Percentiles rank a stretch among this genome's conserved stretches.
phyloP scores from a whole-genome alignment of 768 basidiomycete genomes.

The Tephrocybe sp. region DNA sequence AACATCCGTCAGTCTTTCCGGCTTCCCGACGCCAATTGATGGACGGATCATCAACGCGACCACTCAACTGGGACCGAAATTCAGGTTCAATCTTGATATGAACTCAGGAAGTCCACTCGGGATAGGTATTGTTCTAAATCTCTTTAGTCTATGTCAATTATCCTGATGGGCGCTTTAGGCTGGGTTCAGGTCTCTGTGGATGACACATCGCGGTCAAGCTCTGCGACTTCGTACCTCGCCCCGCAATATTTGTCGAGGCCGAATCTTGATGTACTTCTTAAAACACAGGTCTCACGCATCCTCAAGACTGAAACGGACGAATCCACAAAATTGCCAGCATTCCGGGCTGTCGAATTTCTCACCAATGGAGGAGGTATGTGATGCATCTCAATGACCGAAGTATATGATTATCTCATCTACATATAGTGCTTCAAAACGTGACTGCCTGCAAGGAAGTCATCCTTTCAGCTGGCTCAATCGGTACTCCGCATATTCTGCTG shows the following conservation, averaged over 20 bases:
- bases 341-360: too few relatives aligned
- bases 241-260: constrained; percentile 13
- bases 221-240: too few relatives aligned
- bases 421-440: constrained; percentile 8
- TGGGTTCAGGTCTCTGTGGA: constrained; percentile 8
- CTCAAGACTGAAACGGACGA: constrained; percentile 8
- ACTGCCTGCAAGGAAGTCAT: constrained; percentile 28
- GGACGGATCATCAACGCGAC: constrained; percentile 27
- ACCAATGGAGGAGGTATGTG: neutral
- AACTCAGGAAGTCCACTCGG: constrained; percentile 19
- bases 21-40: too few relatives aligned
- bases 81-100: too few relatives aligned
- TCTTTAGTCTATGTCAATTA: neutral
- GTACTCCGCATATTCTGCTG: too few relatives aligned
- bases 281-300: constrained; percentile 10
- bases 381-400: too few relatives aligned
- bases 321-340: neutral
- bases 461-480: constrained; percentile 29
- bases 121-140: constrained; percentile 17
- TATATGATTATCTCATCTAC: neutral
- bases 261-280: too few relatives aligned
- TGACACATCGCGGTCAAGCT: constrained; percentile 9
- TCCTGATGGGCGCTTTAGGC: neutral
- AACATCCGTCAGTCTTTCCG: too few relatives aligned
- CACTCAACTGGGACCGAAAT: constrained; percentile 20